Conservation (phyloP, 208 protist species). For the Trypanosoma vivax region DNA sequence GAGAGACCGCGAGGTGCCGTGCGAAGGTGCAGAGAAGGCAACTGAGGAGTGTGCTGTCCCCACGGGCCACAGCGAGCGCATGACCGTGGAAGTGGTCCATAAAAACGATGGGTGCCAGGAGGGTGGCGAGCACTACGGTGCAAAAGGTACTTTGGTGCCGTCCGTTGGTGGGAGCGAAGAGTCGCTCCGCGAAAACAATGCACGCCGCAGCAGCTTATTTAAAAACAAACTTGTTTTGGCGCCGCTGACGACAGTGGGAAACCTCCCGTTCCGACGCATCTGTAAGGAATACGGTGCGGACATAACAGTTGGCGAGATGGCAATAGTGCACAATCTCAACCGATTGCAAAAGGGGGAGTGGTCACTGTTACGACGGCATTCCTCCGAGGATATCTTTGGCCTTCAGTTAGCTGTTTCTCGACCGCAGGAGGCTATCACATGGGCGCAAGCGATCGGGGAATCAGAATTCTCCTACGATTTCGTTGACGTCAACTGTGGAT, state of each 20-base stretch:
- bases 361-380: slow-evolving; percentile 91
- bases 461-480: slow-evolving; percentile 89
- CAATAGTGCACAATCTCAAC: slow-evolving; percentile 83
- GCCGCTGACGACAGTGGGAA: slow-evolving; percentile 97
- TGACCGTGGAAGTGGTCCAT: background rate
- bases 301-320: slow-evolving; percentile 95
- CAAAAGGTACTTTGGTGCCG: slow-evolving; percentile 3
- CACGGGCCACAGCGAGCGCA: background rate
- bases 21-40: background rate
- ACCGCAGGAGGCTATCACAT: slow-evolving; percentile 43
- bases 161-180: slow-evolving; percentile 15
- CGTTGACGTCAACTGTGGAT: slow-evolving; percentile 95
- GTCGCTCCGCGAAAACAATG: slow-evolving; percentile 30
- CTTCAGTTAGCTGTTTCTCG: slow-evolving; percentile 86
- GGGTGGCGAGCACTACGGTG: background rate
- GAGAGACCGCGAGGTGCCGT: slow-evolving; percentile 8
- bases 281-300: slow-evolving; percentile 90
- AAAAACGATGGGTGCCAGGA: too few species aligned
- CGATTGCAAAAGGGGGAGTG: slow-evolving; percentile 85
- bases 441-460: slow-evolving; percentile 63
- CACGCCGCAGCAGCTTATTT: slow-evolving; percentile 59
- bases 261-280: slow-evolving; percentile 95
- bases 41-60: background rate
- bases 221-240: slow-evolving; percentile 91
- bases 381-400: slow-evolving; percentile 93